A percentile compares a stretch with the other conserved stretches of the same genome.
phyloP scores from a whole-genome alignment of 1,139 yeast genomes.

The Lodderomyces orthopsilosis region DNA sequence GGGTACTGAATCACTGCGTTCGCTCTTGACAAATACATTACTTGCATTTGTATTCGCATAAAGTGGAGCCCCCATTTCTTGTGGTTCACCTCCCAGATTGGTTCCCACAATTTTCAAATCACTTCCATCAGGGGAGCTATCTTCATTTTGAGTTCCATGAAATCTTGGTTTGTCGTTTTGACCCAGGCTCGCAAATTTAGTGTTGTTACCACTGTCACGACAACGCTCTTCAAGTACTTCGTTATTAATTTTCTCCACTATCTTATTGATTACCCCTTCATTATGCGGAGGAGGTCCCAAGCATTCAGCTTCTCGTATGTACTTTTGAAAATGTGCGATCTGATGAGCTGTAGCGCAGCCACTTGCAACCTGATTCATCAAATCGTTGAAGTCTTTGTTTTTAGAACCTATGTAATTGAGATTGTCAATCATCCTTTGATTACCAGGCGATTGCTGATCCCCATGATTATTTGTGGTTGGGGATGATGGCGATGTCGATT shows the following conservation, averaged over 20 bases:
- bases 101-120: not conserved
- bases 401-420: conserved; percentile 76
- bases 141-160: too few relatives aligned
- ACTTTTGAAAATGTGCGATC: conserved; percentile 74
- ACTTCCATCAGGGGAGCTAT: too few relatives aligned
- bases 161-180: not conserved
- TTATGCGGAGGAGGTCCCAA: conserved; percentile 61
- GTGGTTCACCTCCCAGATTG: not conserved
- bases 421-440: conserved; percentile 78
- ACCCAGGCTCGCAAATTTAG: too few relatives aligned
- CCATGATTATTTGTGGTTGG: conserved; percentile 16
- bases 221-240: conserved; percentile 1
- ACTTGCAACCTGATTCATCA: conserved; percentile 83
- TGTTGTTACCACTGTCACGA: too few relatives aligned
- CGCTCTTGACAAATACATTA: not conserved
- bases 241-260: not conserved
- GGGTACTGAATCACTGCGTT: not conserved
- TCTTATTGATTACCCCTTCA: conserved; percentile 21
- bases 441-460: conserved; percentile 58
- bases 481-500: not conserved
- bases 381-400: conserved; percentile 60
- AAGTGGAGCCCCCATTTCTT: too few relatives aligned
- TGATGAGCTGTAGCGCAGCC: conserved; percentile 73
- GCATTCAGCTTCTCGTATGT: conserved; percentile 69
- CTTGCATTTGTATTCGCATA: not conserved